Evolutionary conservation across 2,329 filamentous ascomycete species (phyloP), one percentile per base, ranked within the genome.

Genomic region (Alternaria ethzedia): DNA sequence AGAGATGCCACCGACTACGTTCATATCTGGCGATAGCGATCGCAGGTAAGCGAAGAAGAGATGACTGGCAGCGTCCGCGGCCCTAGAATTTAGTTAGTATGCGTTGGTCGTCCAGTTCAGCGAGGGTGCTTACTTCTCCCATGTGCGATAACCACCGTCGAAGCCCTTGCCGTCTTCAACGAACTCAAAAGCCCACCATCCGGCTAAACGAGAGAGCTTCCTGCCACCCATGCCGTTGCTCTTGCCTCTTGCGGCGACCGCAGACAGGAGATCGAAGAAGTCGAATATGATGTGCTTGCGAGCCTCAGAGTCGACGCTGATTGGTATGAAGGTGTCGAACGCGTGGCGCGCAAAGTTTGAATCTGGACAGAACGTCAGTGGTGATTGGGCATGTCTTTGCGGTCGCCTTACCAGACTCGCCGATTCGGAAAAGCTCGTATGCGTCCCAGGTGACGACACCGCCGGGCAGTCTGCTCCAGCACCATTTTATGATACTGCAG

Each of bases 101-200:
- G 23, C 15, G 17, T 41, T 17, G 6, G 13, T 20, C 7, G 20
- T 23, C 54, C 54, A 54, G 54, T 43, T 9, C 9, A 32, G 4
- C 15, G 54, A 5, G 7, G 13, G 26, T 20, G 77, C 88, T 80
- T 83, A 94, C 91, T 84, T 90, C 70, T 90, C 85, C 94, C 96
- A 99, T 47, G 89, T 88, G 76, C 91, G 92, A 81, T 99, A 99
- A 58, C 95, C 94, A 44, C 93, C 93, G 70, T 98, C 96, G 72
- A 99, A 99, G 15, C 96, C 96, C 77, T 91, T 95, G 45, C 91
- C 92, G 7, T 89, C 89, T 77, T 98, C 94, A 50, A 86, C 88
- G 70, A 96, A 93, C 75, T 97, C 95, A 78, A 99, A 99, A 1
- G 95, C 94, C 96, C 96, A 99, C 96, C 96, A 99, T 49, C 94